Evolutionary conservation across 805 yeast species (phyloP).

Genomic region (Saccharomyces kudriavzevii): DNA sequence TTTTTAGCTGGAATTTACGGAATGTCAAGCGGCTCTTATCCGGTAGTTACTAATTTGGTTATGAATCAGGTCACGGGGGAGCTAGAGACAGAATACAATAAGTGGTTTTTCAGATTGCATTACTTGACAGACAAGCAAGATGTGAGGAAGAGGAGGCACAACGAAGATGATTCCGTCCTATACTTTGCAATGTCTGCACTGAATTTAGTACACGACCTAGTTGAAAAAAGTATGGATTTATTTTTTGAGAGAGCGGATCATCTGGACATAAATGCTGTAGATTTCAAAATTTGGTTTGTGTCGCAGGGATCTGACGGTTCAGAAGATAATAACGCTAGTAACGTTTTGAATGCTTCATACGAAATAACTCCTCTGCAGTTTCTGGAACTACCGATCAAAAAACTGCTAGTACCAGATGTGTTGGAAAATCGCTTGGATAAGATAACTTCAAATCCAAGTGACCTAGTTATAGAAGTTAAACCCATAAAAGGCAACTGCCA

Average conservation of each 20-base stretch:
- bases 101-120: slow-evolving; percentile 32
- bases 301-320: slow-evolving; percentile 5
- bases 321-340: slow-evolving; percentile 3
- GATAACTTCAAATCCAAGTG: slow-evolving; percentile 17
- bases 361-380: slow-evolving; percentile 26
- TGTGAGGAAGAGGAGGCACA: slow-evolving; percentile 5
- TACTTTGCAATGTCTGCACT: slow-evolving; percentile 31
- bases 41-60: slow-evolving; percentile 33
- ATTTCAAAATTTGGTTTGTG: slow-evolving; percentile 23
- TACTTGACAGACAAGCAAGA: slow-evolving; percentile 20
- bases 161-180: slow-evolving; percentile 10
- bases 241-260: slow-evolving; percentile 19
- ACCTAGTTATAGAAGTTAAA: slow-evolving; percentile 31
- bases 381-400: slow-evolving; percentile 16
- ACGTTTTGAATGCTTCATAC: slow-evolving; percentile 10
- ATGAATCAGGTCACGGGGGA: slow-evolving; percentile 20
- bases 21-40: slow-evolving; percentile 31
- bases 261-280: slow-evolving; percentile 9
- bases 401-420: slow-evolving; percentile 18
- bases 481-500: slow-evolving; percentile 19
- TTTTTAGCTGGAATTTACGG: slow-evolving; percentile 50
- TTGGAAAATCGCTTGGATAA: slow-evolving; percentile 14
- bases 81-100: slow-evolving; percentile 31
- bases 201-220: slow-evolving; percentile 25
- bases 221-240: slow-evolving; percentile 12